A percentile compares a stretch with the other conserved stretches of the same genome.
Evolutionary conservation across 2,329 filamentous ascomycete genomes (phyloP).

Genomic region (Colletotrichum spinosum): DNA sequence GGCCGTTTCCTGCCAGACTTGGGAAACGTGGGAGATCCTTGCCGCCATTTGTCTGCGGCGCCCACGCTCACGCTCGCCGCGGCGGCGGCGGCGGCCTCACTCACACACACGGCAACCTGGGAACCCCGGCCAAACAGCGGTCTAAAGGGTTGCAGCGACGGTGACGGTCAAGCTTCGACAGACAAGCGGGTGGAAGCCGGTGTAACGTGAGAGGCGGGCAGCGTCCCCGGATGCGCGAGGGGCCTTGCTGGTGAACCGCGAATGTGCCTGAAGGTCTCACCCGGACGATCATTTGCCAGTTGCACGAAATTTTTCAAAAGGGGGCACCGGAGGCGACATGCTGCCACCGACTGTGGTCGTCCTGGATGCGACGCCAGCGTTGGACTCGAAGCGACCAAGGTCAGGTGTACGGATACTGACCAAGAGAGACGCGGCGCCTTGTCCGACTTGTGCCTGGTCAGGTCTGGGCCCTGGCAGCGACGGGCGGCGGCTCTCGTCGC

Average conservation of each 20-base stretch:
- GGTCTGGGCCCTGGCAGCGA: no score
- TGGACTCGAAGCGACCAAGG: background rate
- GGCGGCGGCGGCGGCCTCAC: background rate
- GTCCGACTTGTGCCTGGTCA: no score
- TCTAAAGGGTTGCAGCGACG: constrained; percentile 28
- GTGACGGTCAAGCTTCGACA: constrained; percentile 27
- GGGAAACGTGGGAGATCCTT: constrained; percentile 23
- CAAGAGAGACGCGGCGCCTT: no score
- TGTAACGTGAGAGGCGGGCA: constrained; percentile 36
- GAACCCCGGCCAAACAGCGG: constrained; percentile 28
- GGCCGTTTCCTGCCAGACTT: constrained; percentile 32
- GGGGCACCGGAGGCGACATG: constrained; percentile 20
- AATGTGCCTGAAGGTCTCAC: constrained; percentile 19
- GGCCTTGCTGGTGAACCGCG: constrained; percentile 35
- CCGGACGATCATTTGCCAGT: constrained; percentile 20
- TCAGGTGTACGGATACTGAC: no score
- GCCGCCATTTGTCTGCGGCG: constrained; percentile 8
- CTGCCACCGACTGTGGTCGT: background rate
- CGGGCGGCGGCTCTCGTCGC: constrained; percentile 37
- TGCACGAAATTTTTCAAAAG: constrained; percentile 16
- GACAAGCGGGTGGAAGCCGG: constrained; percentile 29
- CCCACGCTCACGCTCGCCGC: background rate
- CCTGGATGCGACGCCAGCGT: constrained; percentile 1
- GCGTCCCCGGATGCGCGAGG: constrained; percentile 36
- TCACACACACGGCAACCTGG: background rate